Percentiles rank a stretch among this genome's conserved stretches.
phyloP scores from a whole-genome alignment of 2,329 filamentous ascomycete genomes.

The Colletotrichum scovillei region DNA sequence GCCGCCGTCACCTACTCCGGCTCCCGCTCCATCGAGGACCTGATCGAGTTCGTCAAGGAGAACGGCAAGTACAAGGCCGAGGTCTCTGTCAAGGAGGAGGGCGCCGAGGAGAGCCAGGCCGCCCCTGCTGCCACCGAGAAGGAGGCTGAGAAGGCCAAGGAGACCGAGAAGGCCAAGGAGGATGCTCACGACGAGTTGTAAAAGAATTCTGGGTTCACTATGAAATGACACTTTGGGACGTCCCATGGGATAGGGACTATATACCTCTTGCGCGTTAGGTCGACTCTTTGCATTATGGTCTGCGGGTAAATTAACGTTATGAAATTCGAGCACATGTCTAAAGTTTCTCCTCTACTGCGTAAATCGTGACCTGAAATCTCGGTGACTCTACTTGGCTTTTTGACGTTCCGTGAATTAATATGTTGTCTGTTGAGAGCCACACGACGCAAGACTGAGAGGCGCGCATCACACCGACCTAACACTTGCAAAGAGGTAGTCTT shows the following conservation, averaged over 20 bases:
- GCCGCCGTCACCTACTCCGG: slow-evolving; percentile 88
- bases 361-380: background rate
- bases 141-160: slow-evolving; percentile 56
- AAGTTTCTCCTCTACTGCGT: background rate
- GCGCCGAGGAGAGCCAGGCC: slow-evolving; percentile 63
- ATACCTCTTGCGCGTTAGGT: slow-evolving; percentile 39
- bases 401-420: no score
- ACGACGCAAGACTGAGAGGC: no score
- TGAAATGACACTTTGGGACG: slow-evolving; percentile 32
- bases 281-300: slow-evolving; percentile 30
- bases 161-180: slow-evolving; percentile 56
- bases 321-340: slow-evolving; percentile 9
- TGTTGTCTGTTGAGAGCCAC: no score
- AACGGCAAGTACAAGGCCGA: slow-evolving; percentile 91
- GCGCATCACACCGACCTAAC: no score
- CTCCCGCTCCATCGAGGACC: slow-evolving; percentile 88
- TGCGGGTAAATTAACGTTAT: slow-evolving; percentile 34
- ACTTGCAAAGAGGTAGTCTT: no score
- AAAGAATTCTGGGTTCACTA: slow-evolving; percentile 44
- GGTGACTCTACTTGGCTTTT: no score
- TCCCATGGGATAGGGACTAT: slow-evolving; percentile 35
- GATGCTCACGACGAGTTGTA: slow-evolving; percentile 82
- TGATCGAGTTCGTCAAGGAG: slow-evolving; percentile 92
- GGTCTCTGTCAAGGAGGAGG: slow-evolving; percentile 66
- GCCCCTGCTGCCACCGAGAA: slow-evolving; percentile 65